These are phyloP conservation scores for Globisporangium uncinulatum DNA, from an alignment of 352 stramenopile genomes.

Conservation along the genomic window DNA sequence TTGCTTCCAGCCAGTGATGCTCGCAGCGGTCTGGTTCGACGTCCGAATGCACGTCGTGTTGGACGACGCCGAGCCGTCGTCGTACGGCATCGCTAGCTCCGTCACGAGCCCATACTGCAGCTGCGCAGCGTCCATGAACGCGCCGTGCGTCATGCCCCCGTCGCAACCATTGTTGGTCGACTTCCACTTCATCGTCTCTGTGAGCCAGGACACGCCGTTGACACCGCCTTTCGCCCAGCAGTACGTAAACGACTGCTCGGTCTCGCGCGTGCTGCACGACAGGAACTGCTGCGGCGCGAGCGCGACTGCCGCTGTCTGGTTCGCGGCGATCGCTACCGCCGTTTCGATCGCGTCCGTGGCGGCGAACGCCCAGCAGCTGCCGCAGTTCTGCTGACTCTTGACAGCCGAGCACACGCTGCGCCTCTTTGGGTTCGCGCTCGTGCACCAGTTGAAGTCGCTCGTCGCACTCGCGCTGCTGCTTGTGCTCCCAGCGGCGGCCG, in stretches of 20 bases:
- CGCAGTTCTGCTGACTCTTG: conserved; percentile 81
- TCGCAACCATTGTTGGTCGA: conserved; percentile 73
- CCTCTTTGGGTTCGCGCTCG: conserved; percentile 48
- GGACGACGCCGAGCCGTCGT: conserved; percentile 9
- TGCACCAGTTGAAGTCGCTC: conserved; percentile 66
- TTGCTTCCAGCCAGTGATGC: conserved; percentile 66
- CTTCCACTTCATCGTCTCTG: conserved; percentile 64
- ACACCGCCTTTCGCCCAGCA: conserved; percentile 50
- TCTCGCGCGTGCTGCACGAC: conserved; percentile 56
- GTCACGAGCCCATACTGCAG: conserved; percentile 57
- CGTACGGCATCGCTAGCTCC: conserved; percentile 70
- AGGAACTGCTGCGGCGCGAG: conserved; percentile 79
- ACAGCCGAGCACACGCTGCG: conserved; percentile 64
- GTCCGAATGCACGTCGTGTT: conserved; percentile 14
- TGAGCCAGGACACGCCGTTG: conserved; percentile 46
- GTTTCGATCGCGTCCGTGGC: conserved; percentile 75
- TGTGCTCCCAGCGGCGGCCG: conserved; percentile 8
- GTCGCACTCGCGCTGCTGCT: conserved; percentile 14
- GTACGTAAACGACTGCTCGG: conserved; percentile 68
- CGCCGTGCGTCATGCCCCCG: conserved; percentile 77
- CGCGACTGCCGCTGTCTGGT: conserved; percentile 47
- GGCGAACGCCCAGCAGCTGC: conserved; percentile 79
- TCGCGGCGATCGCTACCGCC: conserved; percentile 58
- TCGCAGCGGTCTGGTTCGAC: conserved; percentile 54
- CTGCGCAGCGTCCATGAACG: conserved; percentile 66